Evolutionary conservation across 495 filamentous ascomycete species (phyloP), one percentile per base, ranked within the genome.

Genomic region (Aspergillus avenaceus): DNA sequence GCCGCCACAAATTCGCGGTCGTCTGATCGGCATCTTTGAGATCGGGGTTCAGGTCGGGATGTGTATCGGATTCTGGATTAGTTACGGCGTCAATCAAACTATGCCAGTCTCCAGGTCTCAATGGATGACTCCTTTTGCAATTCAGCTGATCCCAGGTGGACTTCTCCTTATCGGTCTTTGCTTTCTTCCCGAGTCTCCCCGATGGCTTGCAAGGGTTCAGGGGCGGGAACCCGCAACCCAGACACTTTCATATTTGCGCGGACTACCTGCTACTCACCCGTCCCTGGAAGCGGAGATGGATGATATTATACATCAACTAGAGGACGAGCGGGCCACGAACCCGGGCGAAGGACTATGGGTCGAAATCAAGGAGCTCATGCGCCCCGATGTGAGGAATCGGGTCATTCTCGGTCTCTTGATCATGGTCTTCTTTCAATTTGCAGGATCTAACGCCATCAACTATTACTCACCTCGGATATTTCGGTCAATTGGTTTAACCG

Each of bases 141-240:
- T 61, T 5, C 60, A 63, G 38, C 37, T 61, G 3, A 38, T 58
- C 7, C 60, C 60, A 0, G 54, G 22, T 3, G 58, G 57, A 11
- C 61, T 85, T 51, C 52, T 84, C 28, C 52, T 71, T 9, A 54
- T 81, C 27, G 71, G 70, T 49, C 67, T 86, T 44, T 56, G 74
- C 23, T 69, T 70, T 40, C 65, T 83, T 22, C 80, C 81, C 6
- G 83, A 86, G 60, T 82, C 79, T 0, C 84, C 83, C 1, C 62
- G 82, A 34, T 86, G 83, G 83, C 67, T 85, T 36, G 49, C 55
- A 22, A 54, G 60, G 24, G 32, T 25, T 1, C n/a, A 53, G 27
- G 43, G 48, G 12, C 41, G 45, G 36, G 38, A 38, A 16, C 36
- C 32, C 13, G 55, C 55, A 2, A 41, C 24, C 11, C 25, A 50